Base-by-base conservation (phyloP, 2,329 filamentous ascomycete species). In the Xylaria arbuscula region DNA sequence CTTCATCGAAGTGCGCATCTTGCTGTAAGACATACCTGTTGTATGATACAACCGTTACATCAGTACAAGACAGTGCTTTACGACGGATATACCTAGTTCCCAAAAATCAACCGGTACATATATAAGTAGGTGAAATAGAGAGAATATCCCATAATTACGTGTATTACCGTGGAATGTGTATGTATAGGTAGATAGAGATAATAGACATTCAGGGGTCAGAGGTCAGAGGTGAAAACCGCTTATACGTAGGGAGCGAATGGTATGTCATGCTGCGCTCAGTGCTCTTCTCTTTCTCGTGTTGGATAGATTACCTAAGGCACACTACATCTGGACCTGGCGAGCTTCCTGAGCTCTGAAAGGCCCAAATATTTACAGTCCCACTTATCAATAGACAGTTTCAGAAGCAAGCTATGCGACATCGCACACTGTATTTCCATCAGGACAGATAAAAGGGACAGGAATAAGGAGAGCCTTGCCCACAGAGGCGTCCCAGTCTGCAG, bases 371-470 rank as follows among this genome's bases (percentile, higher is more conserved):
- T 19, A 28, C n/a, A 7, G 64, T 36, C 24, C 58, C 64, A 53
- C 50, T 38, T 53, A 9, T 54, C 9, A 36, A 19, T 38, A 8
- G 1, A 51, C 57, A n/a, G 64, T 62, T 34, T 24, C 6, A n/a
- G 48, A 57, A 28, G 13, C 56, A 17, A 32, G 2, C 1, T 40
- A 1, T 32, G 40, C 32, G 2, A 13, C 36, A 24, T 19, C 0
- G 11, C 5, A 32, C 42, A 64, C 65, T 60, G 60, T 67, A 67
- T 54, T 62, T 53, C 17, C 53, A 47, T 50, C 17, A 22, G 34
- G 51, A 56, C 17, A 48, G 22, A 8, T 50, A 51, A 28, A 9
- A 54, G 28, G 28, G 28, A 28, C 17, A 48, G 22, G 19, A 57
- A 51, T 40, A 8, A 54, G 28, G 28, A 19, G 17, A 36, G 28